Percentiles rank a stretch among this genome's conserved stretches.
Conservation (phyloP, 2,329 filamentous ascomycete genomes). For the Claviceps maximensis region DNA sequence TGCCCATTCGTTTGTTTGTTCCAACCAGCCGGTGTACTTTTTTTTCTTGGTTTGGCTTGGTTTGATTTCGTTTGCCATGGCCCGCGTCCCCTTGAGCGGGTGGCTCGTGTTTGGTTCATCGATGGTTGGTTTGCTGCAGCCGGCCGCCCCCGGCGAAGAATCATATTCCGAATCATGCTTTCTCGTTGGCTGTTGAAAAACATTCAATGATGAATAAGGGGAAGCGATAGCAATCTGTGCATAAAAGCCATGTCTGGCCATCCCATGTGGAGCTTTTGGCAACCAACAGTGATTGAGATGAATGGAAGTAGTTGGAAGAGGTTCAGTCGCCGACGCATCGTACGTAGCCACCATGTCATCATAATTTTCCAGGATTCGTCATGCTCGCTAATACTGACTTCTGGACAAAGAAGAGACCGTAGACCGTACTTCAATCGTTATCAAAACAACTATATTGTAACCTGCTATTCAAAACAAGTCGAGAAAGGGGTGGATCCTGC, state of each 20-base stretch:
- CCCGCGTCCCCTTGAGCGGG: too few species aligned
- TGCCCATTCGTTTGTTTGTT: too few species aligned
- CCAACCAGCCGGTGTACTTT: too few species aligned
- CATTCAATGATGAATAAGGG: not conserved
- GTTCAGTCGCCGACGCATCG: not conserved
- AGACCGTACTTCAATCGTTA: too few species aligned
- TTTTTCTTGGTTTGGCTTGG: too few species aligned
- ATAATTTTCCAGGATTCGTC: not conserved
- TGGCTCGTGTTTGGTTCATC: not conserved
- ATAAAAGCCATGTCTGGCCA: not conserved
- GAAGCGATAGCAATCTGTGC: not conserved
- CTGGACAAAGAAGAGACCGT: too few species aligned
- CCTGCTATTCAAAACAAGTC: too few species aligned
- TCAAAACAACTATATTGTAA: too few species aligned
- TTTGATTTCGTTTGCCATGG: too few species aligned
- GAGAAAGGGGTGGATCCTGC: not conserved
- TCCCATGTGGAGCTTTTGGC: not conserved
- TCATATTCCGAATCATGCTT: not conserved
- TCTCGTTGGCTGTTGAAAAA: not conserved
- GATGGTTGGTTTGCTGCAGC: not conserved
- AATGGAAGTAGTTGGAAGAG: not conserved
- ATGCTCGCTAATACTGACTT: not conserved
- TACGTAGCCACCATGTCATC: not conserved
- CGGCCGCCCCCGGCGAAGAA: too few species aligned
- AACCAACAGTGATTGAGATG: not conserved